Evolutionary conservation across 768 basidiomycete species (phyloP), one percentile per base, ranked within the genome.

Genomic region (Kwoniella dejecticola): DNA sequence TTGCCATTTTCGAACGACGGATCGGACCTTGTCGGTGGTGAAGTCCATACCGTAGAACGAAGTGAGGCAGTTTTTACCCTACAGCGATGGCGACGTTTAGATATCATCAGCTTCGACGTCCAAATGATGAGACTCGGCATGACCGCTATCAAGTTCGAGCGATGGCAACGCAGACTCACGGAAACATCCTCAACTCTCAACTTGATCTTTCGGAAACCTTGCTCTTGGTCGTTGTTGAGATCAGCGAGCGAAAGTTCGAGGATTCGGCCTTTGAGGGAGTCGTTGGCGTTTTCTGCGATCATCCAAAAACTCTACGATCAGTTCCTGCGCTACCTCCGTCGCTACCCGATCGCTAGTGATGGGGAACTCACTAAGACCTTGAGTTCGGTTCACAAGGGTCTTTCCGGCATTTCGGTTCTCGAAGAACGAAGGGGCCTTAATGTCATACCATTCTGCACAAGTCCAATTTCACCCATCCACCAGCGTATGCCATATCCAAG

Each of bases 41-140:
- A 99, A 97, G 83, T 95, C 91, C 95, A 99, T 98, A 80, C 96
- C 96, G 82, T 95, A 90, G 90, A 99, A 99, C 82, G 94, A 95
- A 80, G 96, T 98, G 57, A 98, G 85, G 85, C 93, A 96, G 85
- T 92, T 96, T 85, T 94, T 95, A 83, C 96, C 96, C 83, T 96
- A 89, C 62, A n/a, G n/a, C n/a, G n/a, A n/a, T n/a, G n/a, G n/a
- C n/a, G n/a, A n/a, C n/a, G n/a, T n/a, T n/a, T n/a, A n/a, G n/a
- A n/a, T n/a, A n/a, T n/a, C n/a, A n/a, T n/a, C n/a, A n/a, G n/a
- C n/a, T n/a, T n/a, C n/a, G n/a, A n/a, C n/a, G n/a, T n/a, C n/a
- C n/a, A n/a, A n/a, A n/a, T n/a, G n/a, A n/a, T n/a, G n/a, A n/a
- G n/a, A n/a, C n/a, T n/a, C n/a, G n/a, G n/a, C n/a, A n/a, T n/a